Percentiles rank a stretch among this genome's conserved stretches.
phyloP scores from a whole-genome alignment of 2,329 filamentous ascomycete species.

The Tolypocladium cylindrosporum region DNA sequence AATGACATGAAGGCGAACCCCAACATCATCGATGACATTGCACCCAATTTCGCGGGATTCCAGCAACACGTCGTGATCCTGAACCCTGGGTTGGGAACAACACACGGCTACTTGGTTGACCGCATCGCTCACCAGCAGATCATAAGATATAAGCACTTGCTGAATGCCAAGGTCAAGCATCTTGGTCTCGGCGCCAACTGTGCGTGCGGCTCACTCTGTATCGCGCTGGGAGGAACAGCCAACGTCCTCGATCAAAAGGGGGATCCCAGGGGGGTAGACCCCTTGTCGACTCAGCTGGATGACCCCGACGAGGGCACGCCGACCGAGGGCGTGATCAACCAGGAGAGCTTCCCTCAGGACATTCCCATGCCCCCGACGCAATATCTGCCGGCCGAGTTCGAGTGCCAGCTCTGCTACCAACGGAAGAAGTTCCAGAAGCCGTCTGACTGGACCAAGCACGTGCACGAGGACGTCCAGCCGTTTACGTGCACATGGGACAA shows the following conservation, averaged over 20 bases:
- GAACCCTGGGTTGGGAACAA: conserved; percentile 58
- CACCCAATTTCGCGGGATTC: conserved; percentile 68
- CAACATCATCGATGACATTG: conserved; percentile 55
- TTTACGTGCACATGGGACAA: conserved; percentile 86
- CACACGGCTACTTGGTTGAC: conserved; percentile 57
- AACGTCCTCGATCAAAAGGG: conserved; percentile 50
- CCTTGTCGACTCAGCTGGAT: conserved; percentile 38
- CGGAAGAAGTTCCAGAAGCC: conserved; percentile 81
- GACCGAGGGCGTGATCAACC: conserved; percentile 57
- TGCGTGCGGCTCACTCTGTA: conserved; percentile 51
- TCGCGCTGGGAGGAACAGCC: conserved; percentile 56
- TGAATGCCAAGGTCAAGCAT: conserved; percentile 63
- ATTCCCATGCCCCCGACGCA: conserved; percentile 74
- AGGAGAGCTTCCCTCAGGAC: conserved; percentile 67
- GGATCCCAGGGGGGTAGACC: conserved; percentile 50
- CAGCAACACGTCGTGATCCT: conserved; percentile 60
- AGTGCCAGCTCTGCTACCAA: conserved; percentile 80
- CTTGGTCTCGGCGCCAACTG: conserved; percentile 52
- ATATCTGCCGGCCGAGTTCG: conserved; percentile 74
- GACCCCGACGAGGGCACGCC: conserved; percentile 56
- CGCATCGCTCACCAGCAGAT: conserved; percentile 76
- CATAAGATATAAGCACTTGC: conserved; percentile 66
- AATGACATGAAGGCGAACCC: conserved; percentile 52
- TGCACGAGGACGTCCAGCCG: conserved; percentile 86
- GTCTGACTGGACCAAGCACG: conserved; percentile 94